Percentiles rank a stretch among this genome's conserved stretches.
phyloP scores from a whole-genome alignment of 2,329 filamentous ascomycete species.

The Aspergillus aculeatinus region DNA sequence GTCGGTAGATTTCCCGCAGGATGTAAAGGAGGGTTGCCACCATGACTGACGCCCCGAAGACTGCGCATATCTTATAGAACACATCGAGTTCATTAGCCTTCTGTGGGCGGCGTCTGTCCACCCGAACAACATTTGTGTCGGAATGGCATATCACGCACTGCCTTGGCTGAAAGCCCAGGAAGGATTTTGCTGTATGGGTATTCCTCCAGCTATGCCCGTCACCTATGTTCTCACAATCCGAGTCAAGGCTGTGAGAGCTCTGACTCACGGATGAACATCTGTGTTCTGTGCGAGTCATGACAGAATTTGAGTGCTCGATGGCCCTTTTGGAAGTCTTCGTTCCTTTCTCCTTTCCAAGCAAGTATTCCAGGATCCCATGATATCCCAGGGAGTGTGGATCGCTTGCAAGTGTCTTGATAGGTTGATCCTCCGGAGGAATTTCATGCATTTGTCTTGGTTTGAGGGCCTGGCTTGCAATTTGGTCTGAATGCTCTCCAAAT shows the following conservation, averaged over 20 bases:
- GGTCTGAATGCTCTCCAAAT: background rate
- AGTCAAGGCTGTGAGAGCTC: background rate
- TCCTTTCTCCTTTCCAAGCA: background rate
- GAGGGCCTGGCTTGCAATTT: too few relatives aligned
- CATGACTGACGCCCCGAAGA: background rate
- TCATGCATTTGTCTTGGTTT: background rate
- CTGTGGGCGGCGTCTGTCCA: background rate
- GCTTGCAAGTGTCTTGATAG: background rate
- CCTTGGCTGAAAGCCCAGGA: background rate
- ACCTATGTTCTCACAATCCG: background rate
- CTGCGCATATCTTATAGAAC: conserved; percentile 3
- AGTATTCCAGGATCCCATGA: conserved; percentile 3
- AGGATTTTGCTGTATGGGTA: background rate
- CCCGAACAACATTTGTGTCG: background rate
- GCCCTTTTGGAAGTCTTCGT: background rate
- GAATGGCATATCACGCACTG: background rate
- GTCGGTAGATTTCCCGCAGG: background rate
- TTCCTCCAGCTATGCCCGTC: background rate
- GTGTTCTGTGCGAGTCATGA: background rate
- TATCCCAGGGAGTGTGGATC: conserved; percentile 1
- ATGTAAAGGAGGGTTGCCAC: background rate
- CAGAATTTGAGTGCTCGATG: background rate
- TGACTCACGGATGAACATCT: background rate
- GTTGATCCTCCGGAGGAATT: background rate
- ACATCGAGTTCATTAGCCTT: conserved; percentile 2